These are phyloP conservation scores for Russula foetens DNA, from an alignment of 768 basidiomycete genomes.

Conservation along the genomic window DNA sequence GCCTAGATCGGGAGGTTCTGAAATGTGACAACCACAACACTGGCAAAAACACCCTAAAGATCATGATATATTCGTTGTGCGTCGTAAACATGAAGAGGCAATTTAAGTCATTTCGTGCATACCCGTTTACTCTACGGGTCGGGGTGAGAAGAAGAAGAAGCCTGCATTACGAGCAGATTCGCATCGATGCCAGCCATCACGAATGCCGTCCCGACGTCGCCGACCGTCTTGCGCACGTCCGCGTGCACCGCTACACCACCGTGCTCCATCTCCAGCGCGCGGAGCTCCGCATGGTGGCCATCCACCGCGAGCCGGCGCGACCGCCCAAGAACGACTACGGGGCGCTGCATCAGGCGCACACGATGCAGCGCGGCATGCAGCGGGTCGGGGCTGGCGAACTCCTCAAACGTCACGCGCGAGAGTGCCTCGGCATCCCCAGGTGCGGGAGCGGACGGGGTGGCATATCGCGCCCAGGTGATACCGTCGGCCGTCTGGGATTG, in stretches of 20 bases:
- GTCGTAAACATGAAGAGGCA: no score
- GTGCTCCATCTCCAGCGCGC: conserved; percentile 49
- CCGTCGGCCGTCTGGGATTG: conserved; percentile 83
- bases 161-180: conserved; percentile 65
- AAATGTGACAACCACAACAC: neutral
- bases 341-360: conserved; percentile 30
- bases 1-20: no score
- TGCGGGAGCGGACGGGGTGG: conserved; percentile 31
- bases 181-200: conserved; percentile 51
- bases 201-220: conserved; percentile 75
- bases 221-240: conserved; percentile 76
- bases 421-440: conserved; percentile 28
- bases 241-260: conserved; percentile 42
- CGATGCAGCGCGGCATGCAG: conserved; percentile 46
- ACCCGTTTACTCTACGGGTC: no score
- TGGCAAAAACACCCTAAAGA: no score
- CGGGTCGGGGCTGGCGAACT: conserved; percentile 46
- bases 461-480: conserved; percentile 62
- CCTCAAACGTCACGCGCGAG: conserved; percentile 54
- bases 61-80: neutral
- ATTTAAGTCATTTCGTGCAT: no score
- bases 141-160: conserved; percentile 18
- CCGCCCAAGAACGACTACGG: conserved; percentile 67
- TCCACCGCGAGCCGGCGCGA: conserved; percentile 66
- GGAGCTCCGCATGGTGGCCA: conserved; percentile 65